A percentile compares a stretch with the other conserved stretches of the same genome.
These are phyloP conservation scores for Alternaria rosae DNA, from an alignment of 2,329 filamentous ascomycete genomes.

Conservation along the genomic window DNA sequence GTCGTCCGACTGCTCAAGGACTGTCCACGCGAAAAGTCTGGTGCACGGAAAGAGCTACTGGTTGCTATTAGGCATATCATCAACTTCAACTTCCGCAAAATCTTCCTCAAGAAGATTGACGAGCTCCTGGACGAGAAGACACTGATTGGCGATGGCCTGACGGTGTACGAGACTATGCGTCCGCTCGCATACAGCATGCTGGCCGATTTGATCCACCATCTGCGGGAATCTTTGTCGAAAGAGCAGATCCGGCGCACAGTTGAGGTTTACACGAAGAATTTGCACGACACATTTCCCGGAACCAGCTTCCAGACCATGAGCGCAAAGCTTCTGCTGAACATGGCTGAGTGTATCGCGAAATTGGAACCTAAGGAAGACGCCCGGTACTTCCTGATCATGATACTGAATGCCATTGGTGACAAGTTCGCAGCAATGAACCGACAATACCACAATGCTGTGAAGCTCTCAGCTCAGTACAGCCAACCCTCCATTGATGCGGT, in stretches of 20 bases:
- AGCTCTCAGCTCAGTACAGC: conserved; percentile 80
- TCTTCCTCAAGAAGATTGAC: conserved; percentile 93
- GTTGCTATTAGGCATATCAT: conserved; percentile 98
- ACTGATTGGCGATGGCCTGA: conserved; percentile 92
- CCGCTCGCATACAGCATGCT: conserved; percentile 98
- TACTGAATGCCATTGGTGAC: conserved; percentile 95
- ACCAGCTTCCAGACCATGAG: conserved; percentile 99
- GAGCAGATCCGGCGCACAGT: conserved; percentile 96
- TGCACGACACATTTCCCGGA: conserved; percentile 94
- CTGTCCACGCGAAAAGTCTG: conserved; percentile 92
- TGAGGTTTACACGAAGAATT: conserved; percentile 94
- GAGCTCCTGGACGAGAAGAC: conserved; percentile 93
- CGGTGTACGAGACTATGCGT: conserved; percentile 95
- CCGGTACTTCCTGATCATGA: conserved; percentile 94
- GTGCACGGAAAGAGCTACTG: conserved; percentile 89
- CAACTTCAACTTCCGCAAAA: conserved; percentile 97
- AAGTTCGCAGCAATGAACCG: conserved; percentile 99
- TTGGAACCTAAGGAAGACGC: conserved; percentile 93
- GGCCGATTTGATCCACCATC: conserved; percentile 96
- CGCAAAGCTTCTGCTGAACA: conserved; percentile 93
- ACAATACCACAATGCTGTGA: conserved; percentile 93
- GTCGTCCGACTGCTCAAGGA: conserved; percentile 92
- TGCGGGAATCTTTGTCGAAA: conserved; percentile 84
- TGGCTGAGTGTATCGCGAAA: conserved; percentile 97
- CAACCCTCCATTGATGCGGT: conserved; percentile 70